Conservation (phyloP, 2,329 filamentous ascomycete genomes). For the Pseudogymnoascus sp. region DNA sequence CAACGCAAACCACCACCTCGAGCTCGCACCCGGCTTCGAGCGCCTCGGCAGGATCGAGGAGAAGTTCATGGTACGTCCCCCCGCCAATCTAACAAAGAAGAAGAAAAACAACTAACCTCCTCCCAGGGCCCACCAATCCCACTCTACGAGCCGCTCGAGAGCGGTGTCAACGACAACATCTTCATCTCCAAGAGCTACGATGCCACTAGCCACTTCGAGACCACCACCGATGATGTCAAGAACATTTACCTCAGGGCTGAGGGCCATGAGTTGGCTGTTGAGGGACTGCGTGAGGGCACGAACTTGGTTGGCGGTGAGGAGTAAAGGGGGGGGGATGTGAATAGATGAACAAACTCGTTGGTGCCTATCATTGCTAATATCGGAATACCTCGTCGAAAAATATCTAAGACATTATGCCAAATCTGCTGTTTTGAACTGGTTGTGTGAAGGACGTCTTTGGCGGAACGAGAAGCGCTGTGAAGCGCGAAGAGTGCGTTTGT, state of each 20-base stretch:
- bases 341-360: conserved; percentile 8
- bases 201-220: conserved; percentile 96
- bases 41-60: conserved; percentile 90
- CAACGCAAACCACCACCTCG: conserved; percentile 85
- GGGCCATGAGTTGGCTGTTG: conserved; percentile 79
- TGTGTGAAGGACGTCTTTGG: not conserved
- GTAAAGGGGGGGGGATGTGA: conserved; percentile 29
- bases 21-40: conserved; percentile 86
- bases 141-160: conserved; percentile 81
- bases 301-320: conserved; percentile 61
- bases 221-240: conserved; percentile 78
- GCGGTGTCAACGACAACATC: conserved; percentile 78
- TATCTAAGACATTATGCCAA: conserved; percentile 6
- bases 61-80: conserved; percentile 70
- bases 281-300: conserved; percentile 74
- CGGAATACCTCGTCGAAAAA: conserved; percentile 6
- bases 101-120: conserved; percentile 3
- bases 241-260: conserved; percentile 82
- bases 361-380: conserved; percentile 5
- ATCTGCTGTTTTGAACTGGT: not conserved
- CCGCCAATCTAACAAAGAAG: not conserved
- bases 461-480: not conserved
- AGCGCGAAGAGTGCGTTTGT: not conserved
- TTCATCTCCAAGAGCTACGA: conserved; percentile 99
- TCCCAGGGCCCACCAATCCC: conserved; percentile 69